Percentiles rank a stretch among this genome's conserved stretches.
These are phyloP conservation scores for Mycena floridula DNA, from an alignment of 768 basidiomycete species.

Conservation along the genomic window DNA sequence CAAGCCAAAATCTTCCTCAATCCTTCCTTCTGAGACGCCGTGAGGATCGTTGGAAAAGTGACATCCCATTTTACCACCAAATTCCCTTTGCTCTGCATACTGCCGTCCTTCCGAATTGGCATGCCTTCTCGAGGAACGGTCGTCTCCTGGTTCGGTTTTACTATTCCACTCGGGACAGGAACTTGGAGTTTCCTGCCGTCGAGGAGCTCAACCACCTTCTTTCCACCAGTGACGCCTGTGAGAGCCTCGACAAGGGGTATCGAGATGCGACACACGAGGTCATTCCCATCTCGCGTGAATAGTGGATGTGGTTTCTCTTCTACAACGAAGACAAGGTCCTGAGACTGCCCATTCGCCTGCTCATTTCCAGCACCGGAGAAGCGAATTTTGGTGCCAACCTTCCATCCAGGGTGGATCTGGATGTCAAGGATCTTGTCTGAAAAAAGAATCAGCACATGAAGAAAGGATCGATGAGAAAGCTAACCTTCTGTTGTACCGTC, in stretches of 20 bases:
- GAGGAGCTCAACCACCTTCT: slow-evolving; percentile 60
- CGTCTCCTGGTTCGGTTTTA: slow-evolving; percentile 75
- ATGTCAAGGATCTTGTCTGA: slow-evolving; percentile 87
- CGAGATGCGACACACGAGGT: slow-evolving; percentile 55
- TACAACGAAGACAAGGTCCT: slow-evolving; percentile 95
- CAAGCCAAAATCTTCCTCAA: slow-evolving; percentile 59
- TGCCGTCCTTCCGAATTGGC: slow-evolving; percentile 82
- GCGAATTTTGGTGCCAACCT: slow-evolving; percentile 90
- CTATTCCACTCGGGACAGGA: slow-evolving; percentile 54
- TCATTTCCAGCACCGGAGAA: slow-evolving; percentile 89
- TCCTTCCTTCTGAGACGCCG: slow-evolving; percentile 74
- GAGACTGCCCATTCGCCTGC: slow-evolving; percentile 54
- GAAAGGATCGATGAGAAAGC: no score
- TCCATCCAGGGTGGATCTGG: slow-evolving; percentile 85
- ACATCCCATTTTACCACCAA: slow-evolving; percentile 80
- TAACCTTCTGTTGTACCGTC: slow-evolving; percentile 71
- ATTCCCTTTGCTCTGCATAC: slow-evolving; percentile 72
- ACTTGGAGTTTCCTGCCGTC: slow-evolving; percentile 79
- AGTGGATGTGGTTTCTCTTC: slow-evolving; percentile 86
- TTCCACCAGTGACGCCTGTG: slow-evolving; percentile 40
- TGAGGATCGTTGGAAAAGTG: slow-evolving; percentile 74
- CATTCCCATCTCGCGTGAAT: slow-evolving; percentile 78
- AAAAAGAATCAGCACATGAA: no score
- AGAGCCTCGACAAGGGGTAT: slow-evolving; percentile 84
- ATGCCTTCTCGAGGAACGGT: slow-evolving; percentile 76